Base-by-base conservation (phyloP, 148 eudicot species). In the Bassia scoparia region DNA sequence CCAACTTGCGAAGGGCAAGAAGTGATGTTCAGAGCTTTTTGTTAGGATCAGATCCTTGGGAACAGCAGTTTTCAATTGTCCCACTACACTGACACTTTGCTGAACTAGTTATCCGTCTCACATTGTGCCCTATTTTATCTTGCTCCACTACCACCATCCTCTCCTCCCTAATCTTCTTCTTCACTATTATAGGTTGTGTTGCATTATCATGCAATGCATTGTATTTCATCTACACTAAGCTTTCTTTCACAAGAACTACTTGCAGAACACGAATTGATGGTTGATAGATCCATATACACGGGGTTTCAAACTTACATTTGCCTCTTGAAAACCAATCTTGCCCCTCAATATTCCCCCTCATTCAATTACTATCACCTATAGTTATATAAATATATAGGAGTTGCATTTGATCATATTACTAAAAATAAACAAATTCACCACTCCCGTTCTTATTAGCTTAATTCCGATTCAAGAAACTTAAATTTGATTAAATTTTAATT, bases 1-100 rank as follows among this genome's bases (percentile, higher is more conserved):
- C 84, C 84, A 87, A 75, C 21, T 81, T 82, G 10, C 71, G 77
- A 0, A 90, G 76, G 3, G 96, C 90, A n/a, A 0, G 84, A 78
- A 24, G 83, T 85, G 3, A 88, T 90, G 61, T 90, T 90, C 84
- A 88, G 96, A 90, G 87, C 26, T 88, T 90, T 14, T 85, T 49
- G 76, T 84, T 83, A 0, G 87, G 82, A 24, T 90, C 92, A 82
- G 87, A 84, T 0, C 79, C 81, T 52, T 80, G 87, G 0, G 96
- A 93, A 0, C 80, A 86, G 46, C 96, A 90, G 76, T 90, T 90
- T 79, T 90, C 96, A 2, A 90, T 87, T n/a, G 71, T 90, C 96
- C 96, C 93, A 90, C 96, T 93, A 88, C 41, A 90, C 93, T 52
- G 90, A 90, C 7, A 76, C 77, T 87, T 90, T 56, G 90, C 96